A percentile compares a stretch with the other conserved stretches of the same genome.
These are phyloP conservation scores for Saposhnikovia divaricata DNA, from an alignment of 129 eudicot species.

Conservation along the genomic window DNA sequence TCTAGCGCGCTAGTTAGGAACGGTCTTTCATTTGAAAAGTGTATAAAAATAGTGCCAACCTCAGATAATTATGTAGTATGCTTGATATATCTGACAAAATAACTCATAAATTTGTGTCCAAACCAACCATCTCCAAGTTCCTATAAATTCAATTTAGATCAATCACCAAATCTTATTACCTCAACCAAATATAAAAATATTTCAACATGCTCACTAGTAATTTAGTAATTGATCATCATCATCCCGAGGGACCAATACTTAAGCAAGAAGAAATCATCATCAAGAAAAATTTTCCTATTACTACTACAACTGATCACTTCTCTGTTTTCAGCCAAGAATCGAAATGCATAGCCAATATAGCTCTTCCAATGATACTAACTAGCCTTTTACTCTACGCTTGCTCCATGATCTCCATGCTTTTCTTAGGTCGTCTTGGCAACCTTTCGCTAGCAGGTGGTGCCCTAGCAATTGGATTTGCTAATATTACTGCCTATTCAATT, in stretches of 20 bases:
- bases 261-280: neutral
- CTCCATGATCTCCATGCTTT: slow-evolving; percentile 51
- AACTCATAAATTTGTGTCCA: no score
- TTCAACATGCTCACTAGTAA: slow-evolving; percentile 16
- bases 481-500: slow-evolving; percentile 52
- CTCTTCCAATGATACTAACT: slow-evolving; percentile 44
- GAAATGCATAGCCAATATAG: slow-evolving; percentile 29
- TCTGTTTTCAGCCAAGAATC: slow-evolving; percentile 27
- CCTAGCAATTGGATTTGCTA: slow-evolving; percentile 46
- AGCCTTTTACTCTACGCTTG: slow-evolving; percentile 49
- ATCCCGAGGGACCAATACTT: neutral
- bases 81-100: no score
- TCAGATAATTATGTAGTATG: no score
- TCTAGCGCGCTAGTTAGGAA: no score
- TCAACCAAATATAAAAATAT: neutral
- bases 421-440: slow-evolving; percentile 47
- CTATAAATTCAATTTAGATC: neutral
- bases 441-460: slow-evolving; percentile 50
- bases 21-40: no score
- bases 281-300: neutral
- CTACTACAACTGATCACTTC: slow-evolving; percentile 18
- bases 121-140: no score
- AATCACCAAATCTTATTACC: neutral
- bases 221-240: slow-evolving; percentile 15
- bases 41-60: no score